A percentile compares a stretch with the other conserved stretches of the same genome.
Evolutionary conservation across 805 yeast genomes (phyloP).

Genomic region (Jamesozyma gamospora): DNA sequence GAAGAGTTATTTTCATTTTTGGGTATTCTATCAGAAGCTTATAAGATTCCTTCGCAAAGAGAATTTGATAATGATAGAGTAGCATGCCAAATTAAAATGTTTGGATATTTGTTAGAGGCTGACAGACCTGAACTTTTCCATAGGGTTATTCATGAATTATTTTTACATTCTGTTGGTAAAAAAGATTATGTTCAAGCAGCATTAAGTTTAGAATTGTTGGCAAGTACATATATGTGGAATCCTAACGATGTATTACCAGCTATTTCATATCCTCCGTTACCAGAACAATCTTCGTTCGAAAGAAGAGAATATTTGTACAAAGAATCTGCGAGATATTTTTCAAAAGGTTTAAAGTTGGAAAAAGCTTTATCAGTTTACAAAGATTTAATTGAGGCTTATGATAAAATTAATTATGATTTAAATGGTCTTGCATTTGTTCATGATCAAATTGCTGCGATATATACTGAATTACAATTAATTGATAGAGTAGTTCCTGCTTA

Average conservation of each 20-base stretch:
- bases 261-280: conserved; percentile 56
- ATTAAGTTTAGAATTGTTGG: conserved; percentile 64
- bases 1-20: conserved; percentile 51
- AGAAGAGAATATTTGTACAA: conserved; percentile 66
- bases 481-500: conserved; percentile 70
- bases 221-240: conserved; percentile 69
- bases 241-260: conserved; percentile 46
- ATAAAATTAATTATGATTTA: conserved; percentile 62
- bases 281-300: conserved; percentile 72
- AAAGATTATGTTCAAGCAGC: conserved; percentile 74
- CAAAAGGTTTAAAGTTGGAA: conserved; percentile 64
- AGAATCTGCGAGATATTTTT: conserved; percentile 58
- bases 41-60: conserved; percentile 65
- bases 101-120: conserved; percentile 67
- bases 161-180: conserved; percentile 49
- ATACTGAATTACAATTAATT: conserved; percentile 51
- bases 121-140: conserved; percentile 72
- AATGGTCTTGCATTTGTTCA: conserved; percentile 65
- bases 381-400: conserved; percentile 68
- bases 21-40: conserved; percentile 53
- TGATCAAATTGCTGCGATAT: conserved; percentile 56
- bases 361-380: conserved; percentile 72
- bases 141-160: conserved; percentile 68
- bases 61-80: conserved; percentile 85
- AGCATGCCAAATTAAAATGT: conserved; percentile 64